Conservation (phyloP, 176 grass and related monocot genomes). For the Ananas comosus region DNA sequence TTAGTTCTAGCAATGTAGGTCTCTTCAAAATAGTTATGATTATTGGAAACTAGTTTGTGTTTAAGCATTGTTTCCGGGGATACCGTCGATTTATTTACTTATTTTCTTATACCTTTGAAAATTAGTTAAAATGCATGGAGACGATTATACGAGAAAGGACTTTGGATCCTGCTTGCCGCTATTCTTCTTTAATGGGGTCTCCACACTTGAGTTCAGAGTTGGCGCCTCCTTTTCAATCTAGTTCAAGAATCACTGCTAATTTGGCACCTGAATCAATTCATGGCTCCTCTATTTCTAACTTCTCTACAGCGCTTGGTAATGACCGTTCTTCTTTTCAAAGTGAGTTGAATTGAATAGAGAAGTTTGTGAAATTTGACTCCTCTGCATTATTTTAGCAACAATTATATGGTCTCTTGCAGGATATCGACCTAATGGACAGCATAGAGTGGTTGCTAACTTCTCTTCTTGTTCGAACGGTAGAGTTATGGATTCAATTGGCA, state of each 20-base stretch:
- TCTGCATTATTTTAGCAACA: slow-evolving; percentile 6
- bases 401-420: slow-evolving; percentile 16
- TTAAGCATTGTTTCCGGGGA: no score
- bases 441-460: slow-evolving; percentile 22
- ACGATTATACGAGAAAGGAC: no score
- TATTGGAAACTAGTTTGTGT: no score
- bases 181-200: background rate
- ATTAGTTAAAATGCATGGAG: no score
- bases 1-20: no score
- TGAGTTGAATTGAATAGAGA: slow-evolving; percentile 29
- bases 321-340: slow-evolving; percentile 28
- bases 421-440: slow-evolving; percentile 27
- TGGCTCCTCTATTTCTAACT: background rate
- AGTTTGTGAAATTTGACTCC: slow-evolving; percentile 2
- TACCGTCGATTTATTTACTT: no score
- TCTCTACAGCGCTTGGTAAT: slow-evolving; percentile 7
- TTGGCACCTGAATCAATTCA: background rate
- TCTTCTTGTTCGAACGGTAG: slow-evolving; percentile 17
- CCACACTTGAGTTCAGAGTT: background rate
- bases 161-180: background rate
- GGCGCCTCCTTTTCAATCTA: background rate
- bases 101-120: no score
- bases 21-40: no score
- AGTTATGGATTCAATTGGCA: slow-evolving; percentile 13
- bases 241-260: background rate